Conservation (phyloP, 2,329 filamentous ascomycete genomes). For the Fusarium multiceps region DNA sequence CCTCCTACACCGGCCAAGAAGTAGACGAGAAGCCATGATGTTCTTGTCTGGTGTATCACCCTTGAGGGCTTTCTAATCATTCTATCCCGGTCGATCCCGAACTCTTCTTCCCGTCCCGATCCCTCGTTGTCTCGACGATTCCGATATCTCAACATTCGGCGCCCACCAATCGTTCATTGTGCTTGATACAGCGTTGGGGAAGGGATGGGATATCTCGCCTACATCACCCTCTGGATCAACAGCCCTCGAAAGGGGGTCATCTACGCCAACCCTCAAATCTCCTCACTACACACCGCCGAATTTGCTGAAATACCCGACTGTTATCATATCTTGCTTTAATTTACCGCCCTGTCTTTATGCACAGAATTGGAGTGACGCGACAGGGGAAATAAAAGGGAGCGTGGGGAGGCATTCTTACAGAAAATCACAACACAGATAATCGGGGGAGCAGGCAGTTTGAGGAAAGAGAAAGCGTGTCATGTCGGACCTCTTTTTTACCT, state of each 20-base stretch:
- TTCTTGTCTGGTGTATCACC: not conserved
- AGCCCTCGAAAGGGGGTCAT: constrained; percentile 4
- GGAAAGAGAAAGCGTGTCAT: constrained; percentile 13
- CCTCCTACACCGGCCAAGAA: constrained; percentile 67
- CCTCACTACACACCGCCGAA: constrained; percentile 18
- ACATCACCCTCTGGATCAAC: constrained; percentile 16
- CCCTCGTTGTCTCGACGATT: not conserved
- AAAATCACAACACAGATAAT: constrained; percentile 2
- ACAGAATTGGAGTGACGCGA: not conserved
- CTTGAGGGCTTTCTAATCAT: constrained; percentile 2
- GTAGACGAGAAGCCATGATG: constrained; percentile 48
- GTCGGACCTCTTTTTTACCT: not conserved
- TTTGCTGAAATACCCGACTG: constrained; percentile 39
- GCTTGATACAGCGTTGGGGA: not conserved
- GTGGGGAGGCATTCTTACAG: constrained; percentile 14
- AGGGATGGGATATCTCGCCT: not conserved
- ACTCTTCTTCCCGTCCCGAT: not conserved
- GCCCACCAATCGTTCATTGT: not conserved
- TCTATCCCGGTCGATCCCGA: constrained; percentile 20
- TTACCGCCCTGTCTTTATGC: constrained; percentile 5
- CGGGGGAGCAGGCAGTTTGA: not conserved
- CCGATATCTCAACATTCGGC: not conserved
- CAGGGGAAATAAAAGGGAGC: not conserved
- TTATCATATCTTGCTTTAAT: constrained; percentile 15
- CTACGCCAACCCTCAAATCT: constrained; percentile 5